Conservation (phyloP, 2,329 filamentous ascomycete genomes). For the Chaetomium globosum region DNA sequence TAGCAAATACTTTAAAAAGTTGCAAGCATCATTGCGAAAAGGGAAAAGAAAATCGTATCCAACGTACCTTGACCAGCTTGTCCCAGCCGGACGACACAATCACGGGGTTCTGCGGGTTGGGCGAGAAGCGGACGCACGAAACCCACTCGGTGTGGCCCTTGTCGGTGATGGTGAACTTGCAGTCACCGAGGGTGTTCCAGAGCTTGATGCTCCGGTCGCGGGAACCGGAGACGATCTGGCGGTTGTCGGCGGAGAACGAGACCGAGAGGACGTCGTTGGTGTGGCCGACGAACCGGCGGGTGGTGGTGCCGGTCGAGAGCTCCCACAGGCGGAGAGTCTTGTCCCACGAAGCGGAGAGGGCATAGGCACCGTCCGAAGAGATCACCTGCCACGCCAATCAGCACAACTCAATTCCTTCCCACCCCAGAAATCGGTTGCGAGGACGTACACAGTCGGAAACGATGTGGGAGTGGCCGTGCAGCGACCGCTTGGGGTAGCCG, state of each 20-base stretch:
- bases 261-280: constrained; percentile 99
- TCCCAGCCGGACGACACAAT: constrained; percentile 99
- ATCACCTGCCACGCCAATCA: constrained; percentile 72
- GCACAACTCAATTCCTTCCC: constrained; percentile 38
- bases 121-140: constrained; percentile 98
- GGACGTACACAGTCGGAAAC: constrained; percentile 97
- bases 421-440: constrained; percentile 18
- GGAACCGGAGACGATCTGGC: constrained; percentile 98
- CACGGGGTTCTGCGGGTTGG: constrained; percentile 99
- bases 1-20: constrained; percentile 96
- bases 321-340: constrained; percentile 99
- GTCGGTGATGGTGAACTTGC: constrained; percentile 99
- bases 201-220: constrained; percentile 99
- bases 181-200: constrained; percentile 99
- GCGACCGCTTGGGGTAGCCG: constrained; percentile 98
- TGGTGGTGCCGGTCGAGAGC: constrained; percentile 95
- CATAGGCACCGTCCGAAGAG: constrained; percentile 98
- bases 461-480: constrained; percentile 99
- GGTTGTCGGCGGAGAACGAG: constrained; percentile 99
- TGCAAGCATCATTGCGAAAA: constrained; percentile 83
- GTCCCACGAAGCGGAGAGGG: constrained; percentile 98
- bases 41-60: constrained; percentile 33
- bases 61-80: constrained; percentile 98
- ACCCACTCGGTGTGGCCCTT: constrained; percentile 99
- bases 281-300: constrained; percentile 97